Evolutionary conservation across 2,329 filamentous ascomycete species (phyloP), one percentile per base, ranked within the genome.

Genomic region (Claviceps pusilla): DNA sequence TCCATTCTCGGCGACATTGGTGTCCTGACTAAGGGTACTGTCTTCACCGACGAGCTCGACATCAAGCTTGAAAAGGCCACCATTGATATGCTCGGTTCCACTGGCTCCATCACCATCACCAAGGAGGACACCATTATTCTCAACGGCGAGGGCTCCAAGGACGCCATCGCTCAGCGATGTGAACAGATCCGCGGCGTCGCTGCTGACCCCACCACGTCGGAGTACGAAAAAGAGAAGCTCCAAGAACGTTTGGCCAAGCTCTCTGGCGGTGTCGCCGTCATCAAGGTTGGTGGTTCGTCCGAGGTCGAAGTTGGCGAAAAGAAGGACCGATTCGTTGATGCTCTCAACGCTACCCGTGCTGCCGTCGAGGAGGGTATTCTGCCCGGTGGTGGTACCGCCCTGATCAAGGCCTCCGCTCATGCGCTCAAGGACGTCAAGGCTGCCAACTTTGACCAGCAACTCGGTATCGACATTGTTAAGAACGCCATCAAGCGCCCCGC

Each of bases 151-250:
- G 93, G 93, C 60, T 86, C 77, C 84, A 96, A 97, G 81, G 93
- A 98, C 68, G 72, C 80, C 61, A 94, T 98, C 66, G 75, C 87
- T 60, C 89, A 96, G 79, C 87, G 93, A 70, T 97, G 93, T 75
- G 93, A 98, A 77, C 93, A 98, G 79, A 98, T 98, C 74, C 90
- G 93, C 63, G 90, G 91, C 63, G 89, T 97, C 73, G 95, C 96
- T 78, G 80, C 78, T 59, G 93, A 98, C 76, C 86, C 91, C 61
- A 84, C 81, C 64, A 98, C 93, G 60, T 96, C 90, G 50, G 93
- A 98, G 68, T 98, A 98, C 76, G 93, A 98, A 83, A 97, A 96
- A 83, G 93, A 98, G 86, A 98, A 98, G 84, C 88, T 98, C 61
- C 93, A 97, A 78, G 93, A 98, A 80, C 93, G 93, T 76, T 87